Conservation (phyloP, 192 early-diverging fungal genomes). For the Gaertneriomyces semiglobifer region DNA sequence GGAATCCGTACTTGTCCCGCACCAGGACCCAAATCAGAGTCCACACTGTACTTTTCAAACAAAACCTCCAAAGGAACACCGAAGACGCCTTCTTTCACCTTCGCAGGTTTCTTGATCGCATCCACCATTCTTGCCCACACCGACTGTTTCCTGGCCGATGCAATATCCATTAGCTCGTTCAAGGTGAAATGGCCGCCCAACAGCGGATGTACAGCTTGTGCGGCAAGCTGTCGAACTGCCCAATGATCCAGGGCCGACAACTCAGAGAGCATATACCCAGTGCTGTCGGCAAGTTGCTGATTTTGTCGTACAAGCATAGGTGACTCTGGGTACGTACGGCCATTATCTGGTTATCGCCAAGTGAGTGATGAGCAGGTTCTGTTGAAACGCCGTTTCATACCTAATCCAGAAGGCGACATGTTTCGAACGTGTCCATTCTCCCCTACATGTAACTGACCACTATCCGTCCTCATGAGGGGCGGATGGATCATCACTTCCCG, state of each 20-base stretch:
- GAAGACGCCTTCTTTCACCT: conserved; percentile 77
- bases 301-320: too few species aligned
- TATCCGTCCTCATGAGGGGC: too few species aligned
- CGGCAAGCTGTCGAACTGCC: conserved; percentile 81
- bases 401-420: too few species aligned
- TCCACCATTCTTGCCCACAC: conserved; percentile 66
- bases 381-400: too few species aligned
- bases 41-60: conserved; percentile 78
- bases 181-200: conserved; percentile 66
- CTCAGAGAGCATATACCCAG: conserved; percentile 39
- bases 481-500: too few species aligned
- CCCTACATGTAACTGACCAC: too few species aligned
- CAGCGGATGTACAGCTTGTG: conserved; percentile 66
- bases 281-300: too few species aligned
- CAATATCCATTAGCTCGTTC: conserved; percentile 75
- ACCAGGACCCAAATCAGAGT: conserved; percentile 67
- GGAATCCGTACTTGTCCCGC: conserved; percentile 74
- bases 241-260: conserved; percentile 76
- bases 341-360: too few species aligned
- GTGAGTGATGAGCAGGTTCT: too few species aligned
- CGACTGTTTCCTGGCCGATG: conserved; percentile 68
- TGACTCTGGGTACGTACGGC: too few species aligned
- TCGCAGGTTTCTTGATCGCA: conserved; percentile 48
- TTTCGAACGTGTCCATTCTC: too few species aligned
- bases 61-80: conserved; percentile 83